Conservation (phyloP, 2,329 filamentous ascomycete species). For the Aspergillus niger region DNA sequence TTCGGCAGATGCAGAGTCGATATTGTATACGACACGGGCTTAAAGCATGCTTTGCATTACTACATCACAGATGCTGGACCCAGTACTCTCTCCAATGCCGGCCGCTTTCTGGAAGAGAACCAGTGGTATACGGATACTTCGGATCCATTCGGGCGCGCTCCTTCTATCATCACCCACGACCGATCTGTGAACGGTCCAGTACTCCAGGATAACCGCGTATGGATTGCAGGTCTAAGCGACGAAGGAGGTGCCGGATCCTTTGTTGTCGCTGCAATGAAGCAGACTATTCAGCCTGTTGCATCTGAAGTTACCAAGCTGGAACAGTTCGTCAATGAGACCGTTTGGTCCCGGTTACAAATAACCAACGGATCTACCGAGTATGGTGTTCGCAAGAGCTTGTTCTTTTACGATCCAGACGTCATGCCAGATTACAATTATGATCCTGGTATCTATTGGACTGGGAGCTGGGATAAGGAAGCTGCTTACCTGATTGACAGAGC, state of each 20-base stretch:
- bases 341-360: conserved; percentile 54
- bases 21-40: conserved; percentile 52
- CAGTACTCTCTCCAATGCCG: conserved; percentile 50
- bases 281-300: conserved; percentile 53
- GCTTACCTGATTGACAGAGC: conserved; percentile 54
- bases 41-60: conserved; percentile 59
- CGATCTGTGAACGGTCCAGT: conserved; percentile 35
- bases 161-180: conserved; percentile 62
- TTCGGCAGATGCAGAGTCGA: conserved; percentile 56
- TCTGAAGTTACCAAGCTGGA: conserved; percentile 57
- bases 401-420: conserved; percentile 56
- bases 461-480: conserved; percentile 52
- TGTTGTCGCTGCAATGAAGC: conserved; percentile 59
- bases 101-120: conserved; percentile 56
- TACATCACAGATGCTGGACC: conserved; percentile 54
- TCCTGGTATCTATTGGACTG: conserved; percentile 49
- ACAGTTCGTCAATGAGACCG: conserved; percentile 54
- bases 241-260: conserved; percentile 61
- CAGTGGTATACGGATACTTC: conserved; percentile 55
- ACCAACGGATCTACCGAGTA: conserved; percentile 36
- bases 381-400: conserved; percentile 57
- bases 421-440: conserved; percentile 51
- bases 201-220: conserved; percentile 53
- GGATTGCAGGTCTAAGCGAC: conserved; percentile 63
- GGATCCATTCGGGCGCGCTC: conserved; percentile 57